Conservation (phyloP, 2,329 filamentous ascomycete species). For the Alternaria gaisen region DNA sequence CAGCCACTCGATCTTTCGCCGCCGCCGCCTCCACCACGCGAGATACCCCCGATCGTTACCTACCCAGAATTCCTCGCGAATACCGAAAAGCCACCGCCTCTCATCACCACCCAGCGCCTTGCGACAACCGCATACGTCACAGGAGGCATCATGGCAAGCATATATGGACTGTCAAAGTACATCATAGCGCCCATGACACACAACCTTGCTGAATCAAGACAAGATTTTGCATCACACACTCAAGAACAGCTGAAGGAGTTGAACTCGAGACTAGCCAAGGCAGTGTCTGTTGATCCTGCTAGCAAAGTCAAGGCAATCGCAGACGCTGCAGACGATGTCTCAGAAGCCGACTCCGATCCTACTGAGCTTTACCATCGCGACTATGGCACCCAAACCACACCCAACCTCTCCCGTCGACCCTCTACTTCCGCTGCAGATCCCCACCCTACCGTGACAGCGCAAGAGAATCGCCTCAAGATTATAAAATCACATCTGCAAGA, state of each 20-base stretch:
- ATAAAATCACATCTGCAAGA: conserved; percentile 62
- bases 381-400: conserved; percentile 78
- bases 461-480: conserved; percentile 59
- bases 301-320: conserved; percentile 39
- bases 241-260: conserved; percentile 62
- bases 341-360: conserved; percentile 67
- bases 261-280: conserved; percentile 64
- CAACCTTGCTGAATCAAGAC: conserved; percentile 63
- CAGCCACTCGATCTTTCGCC: conserved; percentile 50
- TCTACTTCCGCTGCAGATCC: conserved; percentile 36
- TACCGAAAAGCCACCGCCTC: conserved; percentile 65
- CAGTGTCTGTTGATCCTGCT: conserved; percentile 70
- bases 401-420: conserved; percentile 55
- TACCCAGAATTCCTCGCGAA: conserved; percentile 72
- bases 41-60: conserved; percentile 69
- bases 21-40: conserved; percentile 42
- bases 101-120: conserved; percentile 65
- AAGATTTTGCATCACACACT: conserved; percentile 64
- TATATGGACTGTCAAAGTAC: conserved; percentile 77
- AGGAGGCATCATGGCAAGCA: conserved; percentile 62
- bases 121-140: conserved; percentile 66
- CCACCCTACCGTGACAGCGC: conserved; percentile 45
- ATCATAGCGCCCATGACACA: conserved; percentile 70
- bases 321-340: conserved; percentile 51
- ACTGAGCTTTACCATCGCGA: conserved; percentile 84